Evolutionary conservation across 2,329 filamentous ascomycete species (phyloP).

Genomic region (Colletotrichum filicis): DNA sequence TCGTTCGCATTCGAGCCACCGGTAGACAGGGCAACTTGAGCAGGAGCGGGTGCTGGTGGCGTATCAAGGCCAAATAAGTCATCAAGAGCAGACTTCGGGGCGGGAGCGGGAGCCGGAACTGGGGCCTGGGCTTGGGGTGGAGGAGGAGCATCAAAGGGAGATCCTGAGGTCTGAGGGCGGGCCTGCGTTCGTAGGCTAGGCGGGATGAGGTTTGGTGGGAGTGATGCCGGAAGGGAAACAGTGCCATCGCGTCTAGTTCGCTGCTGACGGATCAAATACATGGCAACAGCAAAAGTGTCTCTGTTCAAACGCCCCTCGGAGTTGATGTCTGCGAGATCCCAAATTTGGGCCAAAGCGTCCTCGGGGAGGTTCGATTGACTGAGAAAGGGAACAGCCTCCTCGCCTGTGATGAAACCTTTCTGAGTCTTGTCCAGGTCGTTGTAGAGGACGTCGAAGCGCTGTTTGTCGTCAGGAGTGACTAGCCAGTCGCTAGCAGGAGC

Average conservation of each 20-base stretch:
- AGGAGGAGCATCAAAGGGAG: slow-evolving; percentile 63
- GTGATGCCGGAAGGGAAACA: slow-evolving; percentile 74
- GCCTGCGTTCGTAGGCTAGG: slow-evolving; percentile 81
- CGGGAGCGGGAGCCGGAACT: slow-evolving; percentile 50
- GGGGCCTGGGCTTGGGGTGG: slow-evolving; percentile 38
- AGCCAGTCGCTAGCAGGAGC: slow-evolving; percentile 73
- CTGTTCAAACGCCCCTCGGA: slow-evolving; percentile 85
- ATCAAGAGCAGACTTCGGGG: slow-evolving; percentile 83
- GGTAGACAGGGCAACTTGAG: slow-evolving; percentile 74
- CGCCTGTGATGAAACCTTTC: slow-evolving; percentile 87
- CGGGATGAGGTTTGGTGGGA: slow-evolving; percentile 86
- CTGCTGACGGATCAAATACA: slow-evolving; percentile 96
- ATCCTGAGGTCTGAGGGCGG: slow-evolving; percentile 60
- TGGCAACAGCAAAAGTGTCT: slow-evolving; percentile 96
- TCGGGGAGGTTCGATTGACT: slow-evolving; percentile 91
- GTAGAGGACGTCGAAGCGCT: slow-evolving; percentile 88
- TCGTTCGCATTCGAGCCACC: slow-evolving; percentile 76
- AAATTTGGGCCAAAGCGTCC: slow-evolving; percentile 91
- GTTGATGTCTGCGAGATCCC: slow-evolving; percentile 95
- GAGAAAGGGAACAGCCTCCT: slow-evolving; percentile 94
- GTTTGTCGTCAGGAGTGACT: slow-evolving; percentile 85
- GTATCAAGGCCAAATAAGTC: slow-evolving; percentile 91
- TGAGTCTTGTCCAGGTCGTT: slow-evolving; percentile 82
- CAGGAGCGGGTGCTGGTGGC: slow-evolving; percentile 58
- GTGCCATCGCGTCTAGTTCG: slow-evolving; percentile 74